Percentiles rank a stretch among this genome's conserved stretches.
phyloP scores from a whole-genome alignment of 352 stramenopile genomes.

The Globisporangium nunn region DNA sequence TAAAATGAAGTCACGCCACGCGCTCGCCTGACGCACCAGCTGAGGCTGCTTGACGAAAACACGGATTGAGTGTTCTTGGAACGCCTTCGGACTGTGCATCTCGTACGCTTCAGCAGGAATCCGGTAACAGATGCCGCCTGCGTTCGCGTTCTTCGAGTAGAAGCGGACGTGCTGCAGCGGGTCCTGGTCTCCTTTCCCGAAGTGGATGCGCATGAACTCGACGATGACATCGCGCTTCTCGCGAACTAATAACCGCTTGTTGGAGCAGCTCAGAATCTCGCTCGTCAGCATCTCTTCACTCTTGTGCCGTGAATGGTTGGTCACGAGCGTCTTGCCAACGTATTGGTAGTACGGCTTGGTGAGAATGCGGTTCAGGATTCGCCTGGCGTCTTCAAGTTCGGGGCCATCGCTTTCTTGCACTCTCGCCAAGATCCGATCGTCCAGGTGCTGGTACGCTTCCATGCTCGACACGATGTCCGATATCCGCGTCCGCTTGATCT shows the following conservation, averaged over 20 bases:
- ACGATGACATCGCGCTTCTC: constrained; percentile 63
- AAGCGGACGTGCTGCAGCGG: constrained; percentile 71
- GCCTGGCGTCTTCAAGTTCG: constrained; percentile 35
- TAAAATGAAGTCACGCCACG: too few relatives aligned
- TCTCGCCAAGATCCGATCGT: constrained; percentile 67
- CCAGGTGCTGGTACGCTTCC: constrained; percentile 76
- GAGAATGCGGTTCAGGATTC: constrained; percentile 54
- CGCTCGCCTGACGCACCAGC: constrained; percentile 28
- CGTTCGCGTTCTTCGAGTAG: constrained; percentile 61
- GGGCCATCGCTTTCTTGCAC: constrained; percentile 67
- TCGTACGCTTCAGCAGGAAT: constrained; percentile 49
- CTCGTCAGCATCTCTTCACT: constrained; percentile 41
- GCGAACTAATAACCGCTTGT: constrained; percentile 19
- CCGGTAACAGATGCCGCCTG: constrained; percentile 38
- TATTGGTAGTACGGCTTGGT: constrained; percentile 74
- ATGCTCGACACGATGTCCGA: constrained; percentile 58
- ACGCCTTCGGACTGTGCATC: constrained; percentile 58
- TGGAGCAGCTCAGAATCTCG: constrained; percentile 52
- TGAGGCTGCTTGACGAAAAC: constrained; percentile 60
- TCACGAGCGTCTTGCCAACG: constrained; percentile 58
- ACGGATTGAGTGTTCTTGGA: constrained; percentile 63
- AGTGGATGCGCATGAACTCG: constrained; percentile 74
- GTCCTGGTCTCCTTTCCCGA: constrained; percentile 72
- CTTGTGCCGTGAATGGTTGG: constrained; percentile 32
- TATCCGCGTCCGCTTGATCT: constrained; percentile 55